Evolutionary conservation across 495 filamentous ascomycete genomes (phyloP).

Genomic region (Neurospora sp.): DNA sequence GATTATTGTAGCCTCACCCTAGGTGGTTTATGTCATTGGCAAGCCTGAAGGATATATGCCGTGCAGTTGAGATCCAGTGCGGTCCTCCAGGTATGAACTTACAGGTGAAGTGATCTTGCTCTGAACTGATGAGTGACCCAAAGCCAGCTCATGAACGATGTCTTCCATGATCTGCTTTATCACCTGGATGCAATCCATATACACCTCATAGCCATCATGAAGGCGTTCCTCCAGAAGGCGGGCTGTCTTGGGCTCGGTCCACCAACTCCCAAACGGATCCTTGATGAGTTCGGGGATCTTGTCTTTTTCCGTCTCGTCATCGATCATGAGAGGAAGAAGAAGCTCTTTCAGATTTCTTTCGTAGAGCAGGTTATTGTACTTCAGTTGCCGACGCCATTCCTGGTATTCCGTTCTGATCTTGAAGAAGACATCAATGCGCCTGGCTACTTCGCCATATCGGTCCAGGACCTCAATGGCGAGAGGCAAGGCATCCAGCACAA

Average conservation of each 20-base stretch:
- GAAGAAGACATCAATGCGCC: conserved; percentile 14
- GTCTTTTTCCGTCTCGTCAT: background rate
- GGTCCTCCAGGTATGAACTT: background rate
- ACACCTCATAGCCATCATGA: conserved; percentile 3
- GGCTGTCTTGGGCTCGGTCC: conserved; percentile 1
- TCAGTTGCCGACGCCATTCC: conserved; percentile 13
- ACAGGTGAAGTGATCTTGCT: background rate
- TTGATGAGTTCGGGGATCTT: background rate
- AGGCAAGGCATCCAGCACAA: conserved; percentile 22
- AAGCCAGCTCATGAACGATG: conserved; percentile 2
- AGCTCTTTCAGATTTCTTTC: conserved; percentile 5
- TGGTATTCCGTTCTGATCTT: conserved; percentile 17
- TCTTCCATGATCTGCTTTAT: conserved; percentile 3
- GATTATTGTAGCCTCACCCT: background rate
- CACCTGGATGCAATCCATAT: conserved; percentile 8
- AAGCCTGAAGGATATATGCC: background rate
- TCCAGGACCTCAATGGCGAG: conserved; percentile 21
- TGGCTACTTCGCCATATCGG: conserved; percentile 18
- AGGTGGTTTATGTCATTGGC: background rate
- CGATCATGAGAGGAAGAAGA: conserved; percentile 4
- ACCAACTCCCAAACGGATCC: conserved; percentile 5
- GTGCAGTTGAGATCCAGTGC: background rate
- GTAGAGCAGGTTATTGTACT: conserved; percentile 10
- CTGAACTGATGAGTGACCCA: background rate
- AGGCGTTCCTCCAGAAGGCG: conserved; percentile 2